phyloP scores from a whole-genome alignment of 1,139 yeast genomes.

The Yamadazyma oceani region DNA sequence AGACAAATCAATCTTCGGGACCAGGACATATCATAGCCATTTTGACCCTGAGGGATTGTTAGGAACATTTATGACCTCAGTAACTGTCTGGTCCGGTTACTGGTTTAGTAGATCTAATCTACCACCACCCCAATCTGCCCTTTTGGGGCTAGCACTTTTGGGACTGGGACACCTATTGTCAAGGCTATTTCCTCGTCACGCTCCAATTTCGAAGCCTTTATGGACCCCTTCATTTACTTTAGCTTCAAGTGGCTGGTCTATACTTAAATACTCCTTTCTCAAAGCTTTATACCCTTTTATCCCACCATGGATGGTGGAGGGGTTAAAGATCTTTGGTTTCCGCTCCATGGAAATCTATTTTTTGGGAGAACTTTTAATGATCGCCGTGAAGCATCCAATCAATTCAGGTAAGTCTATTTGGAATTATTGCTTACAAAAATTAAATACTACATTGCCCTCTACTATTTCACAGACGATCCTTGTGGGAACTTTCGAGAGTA shows the following conservation, averaged over 20 bases:
- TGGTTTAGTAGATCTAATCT: conserved; percentile 3
- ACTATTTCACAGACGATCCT: background rate
- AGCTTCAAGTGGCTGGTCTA: conserved; percentile 4
- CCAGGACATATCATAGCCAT: conserved; percentile 4
- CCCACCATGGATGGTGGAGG: background rate
- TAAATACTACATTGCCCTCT: background rate
- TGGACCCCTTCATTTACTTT: conserved; percentile 6
- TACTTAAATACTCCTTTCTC: conserved; percentile 1
- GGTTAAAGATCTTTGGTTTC: conserved; percentile 1
- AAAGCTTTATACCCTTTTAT: conserved; percentile 1
- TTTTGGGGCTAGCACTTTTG: background rate
- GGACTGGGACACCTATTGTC: conserved; percentile 2
- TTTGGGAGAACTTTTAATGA: conserved; percentile 4
- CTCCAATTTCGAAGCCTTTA: conserved; percentile 6
- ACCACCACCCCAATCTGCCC: background rate
- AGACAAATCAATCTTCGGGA: conserved; percentile 5
- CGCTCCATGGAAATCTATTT: conserved; percentile 5
- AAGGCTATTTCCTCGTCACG: background rate
- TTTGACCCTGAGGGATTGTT: conserved; percentile 8
- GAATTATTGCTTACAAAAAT: background rate
- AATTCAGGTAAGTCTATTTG: background rate
- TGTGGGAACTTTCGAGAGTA: background rate
- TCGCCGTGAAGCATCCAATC: conserved; percentile 1
- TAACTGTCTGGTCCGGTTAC: conserved; percentile 6
- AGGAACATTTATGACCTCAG: conserved; percentile 6